These are phyloP conservation scores for Brassica nigra DNA, from an alignment of 345 rosid genomes.

Conservation along the genomic window DNA sequence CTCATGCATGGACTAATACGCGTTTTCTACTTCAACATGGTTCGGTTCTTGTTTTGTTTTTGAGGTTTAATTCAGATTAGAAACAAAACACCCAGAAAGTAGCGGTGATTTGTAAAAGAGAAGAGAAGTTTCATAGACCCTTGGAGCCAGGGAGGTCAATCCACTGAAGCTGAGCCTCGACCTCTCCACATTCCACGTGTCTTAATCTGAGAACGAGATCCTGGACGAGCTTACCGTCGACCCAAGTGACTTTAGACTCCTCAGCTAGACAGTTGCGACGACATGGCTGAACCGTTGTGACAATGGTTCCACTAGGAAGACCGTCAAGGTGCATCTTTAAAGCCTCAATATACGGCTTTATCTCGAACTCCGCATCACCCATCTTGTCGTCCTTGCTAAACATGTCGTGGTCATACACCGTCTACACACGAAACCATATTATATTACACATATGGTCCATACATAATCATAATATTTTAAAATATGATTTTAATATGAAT, in stretches of 20 bases:
- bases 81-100: neutral
- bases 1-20: slow-evolving; percentile 10
- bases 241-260: slow-evolving; percentile 55
- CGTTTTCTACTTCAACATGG: slow-evolving; percentile 1
- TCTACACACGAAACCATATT: slow-evolving; percentile 41
- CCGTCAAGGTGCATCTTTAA: slow-evolving; percentile 55
- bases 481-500: neutral
- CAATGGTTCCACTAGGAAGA: slow-evolving; percentile 63
- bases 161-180: slow-evolving; percentile 86
- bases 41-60: neutral
- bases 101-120: neutral
- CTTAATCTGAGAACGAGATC: slow-evolving; percentile 67
- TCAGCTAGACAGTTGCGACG: slow-evolving; percentile 71
- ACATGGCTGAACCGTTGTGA: slow-evolving; percentile 56
- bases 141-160: slow-evolving; percentile 75
- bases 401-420: slow-evolving; percentile 82
- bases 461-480: neutral
- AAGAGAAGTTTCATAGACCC: slow-evolving; percentile 41
- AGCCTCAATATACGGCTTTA: slow-evolving; percentile 64
- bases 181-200: slow-evolving; percentile 90
- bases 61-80: neutral
- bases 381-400: slow-evolving; percentile 87
- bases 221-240: slow-evolving; percentile 59
- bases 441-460: too few relatives aligned
- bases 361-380: slow-evolving; percentile 89